Conservation (phyloP, 768 basidiomycete species). For the Macrolepiota dolichaula region DNA sequence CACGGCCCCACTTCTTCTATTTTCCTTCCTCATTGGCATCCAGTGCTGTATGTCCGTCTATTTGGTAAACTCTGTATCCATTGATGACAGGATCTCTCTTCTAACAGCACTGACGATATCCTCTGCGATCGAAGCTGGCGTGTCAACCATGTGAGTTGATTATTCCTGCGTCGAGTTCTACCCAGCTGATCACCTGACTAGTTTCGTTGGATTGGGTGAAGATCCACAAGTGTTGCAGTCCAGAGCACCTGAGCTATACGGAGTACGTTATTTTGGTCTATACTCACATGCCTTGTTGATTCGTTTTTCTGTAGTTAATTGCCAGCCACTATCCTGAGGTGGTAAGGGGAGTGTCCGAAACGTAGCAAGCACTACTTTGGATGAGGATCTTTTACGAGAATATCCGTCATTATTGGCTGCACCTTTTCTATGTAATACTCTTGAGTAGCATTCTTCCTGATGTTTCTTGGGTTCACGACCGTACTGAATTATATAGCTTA, state of each 20-base stretch:
- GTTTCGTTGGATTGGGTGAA: conserved; percentile 82
- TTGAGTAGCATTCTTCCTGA: no score
- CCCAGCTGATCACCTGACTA: conserved; percentile 20
- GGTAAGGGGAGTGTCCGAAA: conserved; percentile 52
- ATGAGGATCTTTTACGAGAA: not conserved
- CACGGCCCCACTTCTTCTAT: conserved; percentile 72
- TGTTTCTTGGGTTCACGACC: no score
- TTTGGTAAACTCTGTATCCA: conserved; percentile 3
- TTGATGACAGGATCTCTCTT: not conserved
- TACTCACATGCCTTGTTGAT: not conserved
- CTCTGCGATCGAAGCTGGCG: conserved; percentile 79
- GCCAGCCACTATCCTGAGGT: conserved; percentile 67
- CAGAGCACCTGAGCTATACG: conserved; percentile 70
- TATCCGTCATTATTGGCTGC: no score
- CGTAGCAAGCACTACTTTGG: not conserved
- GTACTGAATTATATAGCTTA: no score
- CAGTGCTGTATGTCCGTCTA: conserved; percentile 53
- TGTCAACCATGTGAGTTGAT: conserved; percentile 71
- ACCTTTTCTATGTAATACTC: no score
- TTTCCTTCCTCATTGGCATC: conserved; percentile 78
- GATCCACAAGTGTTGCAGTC: conserved; percentile 75
- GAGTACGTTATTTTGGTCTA: conserved; percentile 31
- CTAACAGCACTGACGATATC: conserved; percentile 59
- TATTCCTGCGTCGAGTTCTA: not conserved
- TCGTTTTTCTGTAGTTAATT: conserved; percentile 46